phyloP scores from a whole-genome alignment of 1,284 basidiomycete species.

The Moniliophthora roreri region DNA sequence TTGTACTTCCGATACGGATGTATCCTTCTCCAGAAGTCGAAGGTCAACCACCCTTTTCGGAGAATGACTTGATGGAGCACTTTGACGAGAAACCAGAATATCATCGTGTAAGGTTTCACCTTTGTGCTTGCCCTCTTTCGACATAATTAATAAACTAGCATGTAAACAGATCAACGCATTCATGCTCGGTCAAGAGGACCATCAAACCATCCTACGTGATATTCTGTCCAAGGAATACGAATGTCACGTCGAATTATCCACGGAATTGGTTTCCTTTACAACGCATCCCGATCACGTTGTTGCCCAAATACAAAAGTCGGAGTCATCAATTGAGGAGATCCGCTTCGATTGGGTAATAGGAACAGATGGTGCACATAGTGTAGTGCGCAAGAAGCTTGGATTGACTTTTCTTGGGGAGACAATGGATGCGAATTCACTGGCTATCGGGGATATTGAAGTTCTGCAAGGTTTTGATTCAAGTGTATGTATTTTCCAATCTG shows the following conservation, averaged over 20 bases:
- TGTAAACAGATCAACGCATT: constrained; percentile 13
- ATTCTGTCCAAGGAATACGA: constrained; percentile 25
- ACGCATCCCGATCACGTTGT: constrained; percentile 21
- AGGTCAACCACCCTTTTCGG: not conserved
- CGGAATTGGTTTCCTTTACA: constrained; percentile 26
- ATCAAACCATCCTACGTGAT: constrained; percentile 25
- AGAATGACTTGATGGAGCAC: not conserved
- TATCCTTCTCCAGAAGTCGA: constrained; percentile 8
- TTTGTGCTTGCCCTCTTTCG: not conserved
- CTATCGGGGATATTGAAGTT: constrained; percentile 27
- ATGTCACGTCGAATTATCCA: constrained; percentile 26
- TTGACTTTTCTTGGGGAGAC: constrained; percentile 32
- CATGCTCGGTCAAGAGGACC: constrained; percentile 25
- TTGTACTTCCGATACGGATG: not conserved
- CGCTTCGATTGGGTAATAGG: constrained; percentile 27
- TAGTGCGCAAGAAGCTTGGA: constrained; percentile 29
- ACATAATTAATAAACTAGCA: too few species aligned
- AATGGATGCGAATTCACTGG: constrained; percentile 13
- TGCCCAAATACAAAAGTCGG: constrained; percentile 3
- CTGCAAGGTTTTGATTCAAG: not conserved
- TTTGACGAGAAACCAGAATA: constrained; percentile 1
- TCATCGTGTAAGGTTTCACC: not conserved
- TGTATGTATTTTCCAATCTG: not conserved
- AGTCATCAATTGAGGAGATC: constrained; percentile 9
- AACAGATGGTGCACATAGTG: constrained; percentile 38